Evolutionary conservation across 495 filamentous ascomycete species (phyloP).

Genomic region (Penicillium macrosclerotiorum): DNA sequence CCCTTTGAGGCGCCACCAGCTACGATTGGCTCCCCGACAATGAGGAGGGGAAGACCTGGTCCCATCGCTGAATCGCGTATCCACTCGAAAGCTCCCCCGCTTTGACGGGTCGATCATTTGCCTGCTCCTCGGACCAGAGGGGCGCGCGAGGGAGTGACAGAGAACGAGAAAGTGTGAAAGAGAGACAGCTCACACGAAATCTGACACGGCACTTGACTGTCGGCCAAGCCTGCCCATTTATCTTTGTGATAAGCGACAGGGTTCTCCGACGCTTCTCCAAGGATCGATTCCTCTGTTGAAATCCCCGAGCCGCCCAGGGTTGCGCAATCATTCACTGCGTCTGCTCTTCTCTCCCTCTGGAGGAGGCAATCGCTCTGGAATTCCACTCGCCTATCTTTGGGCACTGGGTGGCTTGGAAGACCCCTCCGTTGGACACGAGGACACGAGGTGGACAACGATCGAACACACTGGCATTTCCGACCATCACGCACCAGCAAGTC

Average conservation of each 20-base stretch:
- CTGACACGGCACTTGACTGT: too few relatives aligned
- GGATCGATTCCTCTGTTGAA: background rate
- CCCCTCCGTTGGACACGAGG: too few relatives aligned
- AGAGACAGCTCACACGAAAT: too few relatives aligned
- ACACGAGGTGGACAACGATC: too few relatives aligned
- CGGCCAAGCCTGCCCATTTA: too few relatives aligned
- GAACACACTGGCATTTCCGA: background rate
- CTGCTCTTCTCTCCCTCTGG: background rate
- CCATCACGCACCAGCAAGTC: background rate
- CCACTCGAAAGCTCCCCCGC: conserved; percentile 15
- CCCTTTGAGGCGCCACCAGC: conserved; percentile 13
- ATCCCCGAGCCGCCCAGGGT: background rate
- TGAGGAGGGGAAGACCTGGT: conserved; percentile 2
- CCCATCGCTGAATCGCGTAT: conserved; percentile 5
- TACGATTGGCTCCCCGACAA: conserved; percentile 15
- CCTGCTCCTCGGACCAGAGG: background rate
- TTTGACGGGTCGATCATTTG: conserved; percentile 22
- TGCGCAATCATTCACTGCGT: background rate
- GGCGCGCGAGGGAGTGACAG: too few relatives aligned
- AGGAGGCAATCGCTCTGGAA: background rate
- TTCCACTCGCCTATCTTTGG: background rate
- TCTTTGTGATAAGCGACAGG: too few relatives aligned
- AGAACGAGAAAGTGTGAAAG: too few relatives aligned
- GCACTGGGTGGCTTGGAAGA: background rate
- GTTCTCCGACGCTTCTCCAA: too few relatives aligned